Evolutionary conservation across 352 stramenopile species (phyloP), one percentile per base, ranked within the genome.

Genomic region (Phytophthora multivora): DNA sequence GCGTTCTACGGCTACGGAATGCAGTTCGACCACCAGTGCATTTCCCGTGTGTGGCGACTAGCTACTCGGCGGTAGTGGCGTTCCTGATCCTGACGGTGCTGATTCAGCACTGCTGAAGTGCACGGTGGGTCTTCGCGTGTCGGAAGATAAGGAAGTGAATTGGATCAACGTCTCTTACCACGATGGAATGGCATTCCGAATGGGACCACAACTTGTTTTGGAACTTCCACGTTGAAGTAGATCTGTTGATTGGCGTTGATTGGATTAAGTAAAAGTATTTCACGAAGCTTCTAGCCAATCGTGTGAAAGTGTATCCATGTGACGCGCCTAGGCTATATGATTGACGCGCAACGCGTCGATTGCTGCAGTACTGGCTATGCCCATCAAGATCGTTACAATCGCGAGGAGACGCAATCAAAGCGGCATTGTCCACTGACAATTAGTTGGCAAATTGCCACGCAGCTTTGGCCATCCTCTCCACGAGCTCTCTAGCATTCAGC

Each of bases 151-250:
- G 59, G 85, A 93, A 49, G 69, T 89, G 38, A 83, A 81, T 41
- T 79, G 85, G 26, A 80, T 93, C 30, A 82, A 91, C 59, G 63
- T 91, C 13, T 87, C 77, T 25, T 85, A 90, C 54, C 78, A 89
- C 63, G 77, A 55, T 36, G 54, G 60, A n/a, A n/a, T n/a, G n/a
- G n/a, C n/a, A n/a, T n/a, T n/a, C n/a, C n/a, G n/a, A n/a, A n/a
- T n/a, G n/a, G n/a, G n/a, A n/a, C n/a, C n/a, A n/a, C n/a, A n/a
- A n/a, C n/a, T n/a, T n/a, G n/a, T n/a, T n/a, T n/a, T n/a, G n/a
- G 9, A 4, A 13, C 16, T 19, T 21, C n/a, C 39, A 46, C 9
- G 16, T 45, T 45, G 39, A 40, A 25, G 39, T 28, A 16, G 28
- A 33, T 33, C 8, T 31, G 28, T 11, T 33, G 2, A 33, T 13